These are phyloP conservation scores for Hypomontagnella monticulosa DNA, from an alignment of 495 filamentous ascomycete genomes.

Conservation along the genomic window DNA sequence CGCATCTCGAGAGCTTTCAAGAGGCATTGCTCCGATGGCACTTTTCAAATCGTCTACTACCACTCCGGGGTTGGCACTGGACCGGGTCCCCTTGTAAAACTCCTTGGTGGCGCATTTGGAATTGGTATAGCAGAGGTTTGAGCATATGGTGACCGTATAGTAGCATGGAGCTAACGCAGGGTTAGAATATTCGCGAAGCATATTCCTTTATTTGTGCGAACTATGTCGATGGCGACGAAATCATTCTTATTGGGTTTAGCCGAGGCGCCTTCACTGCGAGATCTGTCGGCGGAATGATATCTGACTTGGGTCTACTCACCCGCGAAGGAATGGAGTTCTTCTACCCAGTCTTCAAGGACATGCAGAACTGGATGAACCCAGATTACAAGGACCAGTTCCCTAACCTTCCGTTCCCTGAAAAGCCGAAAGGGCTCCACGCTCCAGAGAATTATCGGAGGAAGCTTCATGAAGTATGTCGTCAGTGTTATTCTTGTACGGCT, in stretches of 20 bases:
- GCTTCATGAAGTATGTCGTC: conserved; percentile 46
- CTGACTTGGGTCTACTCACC: conserved; percentile 69
- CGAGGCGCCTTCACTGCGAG: conserved; percentile 78
- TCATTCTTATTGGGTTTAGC: conserved; percentile 76
- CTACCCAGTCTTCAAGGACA: conserved; percentile 71
- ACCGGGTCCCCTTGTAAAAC: conserved; percentile 52
- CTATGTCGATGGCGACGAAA: conserved; percentile 73
- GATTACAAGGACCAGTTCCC: conserved; percentile 66
- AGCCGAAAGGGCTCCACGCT: conserved; percentile 59
- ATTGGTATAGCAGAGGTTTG: conserved; percentile 58
- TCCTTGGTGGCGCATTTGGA: conserved; percentile 63
- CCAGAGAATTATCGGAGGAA: conserved; percentile 44
- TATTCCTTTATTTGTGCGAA: conserved; percentile 76
- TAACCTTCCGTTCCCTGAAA: conserved; percentile 65
- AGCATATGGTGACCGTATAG: neutral
- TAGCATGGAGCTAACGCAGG: conserved; percentile 18
- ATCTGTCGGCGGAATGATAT: conserved; percentile 70
- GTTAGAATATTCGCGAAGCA: conserved; percentile 68
- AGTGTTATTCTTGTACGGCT: conserved; percentile 44
- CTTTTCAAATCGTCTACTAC: conserved; percentile 60
- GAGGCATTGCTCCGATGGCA: conserved; percentile 49
- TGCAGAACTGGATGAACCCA: conserved; percentile 63
- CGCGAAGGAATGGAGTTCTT: conserved; percentile 70
- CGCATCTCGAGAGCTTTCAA: conserved; percentile 56
- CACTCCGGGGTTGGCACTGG: conserved; percentile 61